Base-by-base conservation (phyloP, 2,329 filamentous ascomycete genomes). In the Ophiocordyceps polyrhachis-furcata region DNA sequence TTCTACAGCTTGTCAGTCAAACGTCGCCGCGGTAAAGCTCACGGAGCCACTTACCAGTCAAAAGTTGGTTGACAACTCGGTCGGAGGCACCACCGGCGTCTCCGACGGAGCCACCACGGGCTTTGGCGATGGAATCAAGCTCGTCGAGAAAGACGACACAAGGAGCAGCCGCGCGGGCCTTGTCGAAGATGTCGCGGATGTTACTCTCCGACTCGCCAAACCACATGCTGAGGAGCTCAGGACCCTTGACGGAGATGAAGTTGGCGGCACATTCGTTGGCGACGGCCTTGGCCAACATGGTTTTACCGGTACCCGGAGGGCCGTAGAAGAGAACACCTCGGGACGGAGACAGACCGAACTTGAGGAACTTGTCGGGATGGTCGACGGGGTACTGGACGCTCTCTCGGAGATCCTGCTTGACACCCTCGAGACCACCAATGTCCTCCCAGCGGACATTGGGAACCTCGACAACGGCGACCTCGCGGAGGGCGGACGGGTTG, bases 141-240 rank as follows among this genome's bases (percentile, higher is more conserved):
- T 98, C 91, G 56, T 98, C 91, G 52, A 98, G 76, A 81, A 98
- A 98, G 56, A 98, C 91, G 50, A 98, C 85, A 57, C 93, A 98
- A 67, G 91, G 91, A 56, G 91, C 91, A 49, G 93, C 91, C 50
- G 91, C 93, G 61, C 91, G 86, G 52, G 91, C 91, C 79, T 96
- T 98, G 78, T 98, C 91, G 65, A 98, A 98, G 58, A 98, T 98
- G 63, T 98, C 91, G 62, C 91, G 85, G 53, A 98, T 96, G 70
- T 98, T 98, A 78, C 86, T 94, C 70, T 98, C 93, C 45, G 91
- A 98, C 71, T 98, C 91, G 80, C 91, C 91, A 61, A 98, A 98
- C 91, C 91, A 98, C 91, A 98, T 98, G 65, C 87, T 95, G 56
- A 98, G 78, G 58, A 98, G 74, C 65, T 98, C 91, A 47, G 91